phyloP scores from a whole-genome alignment of 192 early-diverging fungal species.

The Coemansia sp. region DNA sequence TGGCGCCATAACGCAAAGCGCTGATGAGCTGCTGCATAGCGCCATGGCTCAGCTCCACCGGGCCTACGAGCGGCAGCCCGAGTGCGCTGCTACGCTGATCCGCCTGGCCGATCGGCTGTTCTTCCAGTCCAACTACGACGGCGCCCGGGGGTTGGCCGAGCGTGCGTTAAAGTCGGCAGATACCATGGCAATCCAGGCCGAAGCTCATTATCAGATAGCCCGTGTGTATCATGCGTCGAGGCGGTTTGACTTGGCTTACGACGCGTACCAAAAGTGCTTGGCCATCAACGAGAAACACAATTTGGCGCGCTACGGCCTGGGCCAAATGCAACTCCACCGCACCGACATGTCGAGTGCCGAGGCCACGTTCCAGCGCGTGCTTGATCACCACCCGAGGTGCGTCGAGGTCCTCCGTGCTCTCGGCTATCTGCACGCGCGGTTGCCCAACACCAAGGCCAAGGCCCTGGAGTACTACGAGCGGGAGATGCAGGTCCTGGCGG shows the following conservation, averaged over 20 bases:
- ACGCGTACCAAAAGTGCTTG: constrained; percentile 65
- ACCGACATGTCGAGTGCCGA: constrained; percentile 45
- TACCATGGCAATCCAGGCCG: constrained; percentile 58
- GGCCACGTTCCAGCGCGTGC: constrained; percentile 59
- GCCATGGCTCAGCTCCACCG: constrained; percentile 32
- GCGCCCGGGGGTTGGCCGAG: constrained; percentile 49
- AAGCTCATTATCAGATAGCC: constrained; percentile 60
- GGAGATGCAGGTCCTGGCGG: constrained; percentile 57
- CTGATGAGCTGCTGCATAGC: constrained; percentile 2
- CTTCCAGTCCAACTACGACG: constrained; percentile 40
- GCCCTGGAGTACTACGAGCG: constrained; percentile 66
- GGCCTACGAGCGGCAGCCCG: constrained; percentile 32
- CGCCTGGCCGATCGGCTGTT: constrained; percentile 60
- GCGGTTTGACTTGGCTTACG: constrained; percentile 69
- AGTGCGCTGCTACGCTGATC: constrained; percentile 38
- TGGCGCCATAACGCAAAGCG: background rate
- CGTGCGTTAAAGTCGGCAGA: constrained; percentile 47
- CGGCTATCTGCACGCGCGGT: constrained; percentile 61
- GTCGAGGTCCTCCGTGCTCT: constrained; percentile 64
- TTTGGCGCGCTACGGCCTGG: constrained; percentile 72
- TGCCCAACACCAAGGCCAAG: constrained; percentile 64
- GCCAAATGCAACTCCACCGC: constrained; percentile 66
- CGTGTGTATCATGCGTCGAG: constrained; percentile 58
- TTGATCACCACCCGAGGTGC: constrained; percentile 60
- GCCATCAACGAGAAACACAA: constrained; percentile 66